Base-by-base conservation (phyloP, 2,329 filamentous ascomycete species). In the Aspergillus alliaceus region DNA sequence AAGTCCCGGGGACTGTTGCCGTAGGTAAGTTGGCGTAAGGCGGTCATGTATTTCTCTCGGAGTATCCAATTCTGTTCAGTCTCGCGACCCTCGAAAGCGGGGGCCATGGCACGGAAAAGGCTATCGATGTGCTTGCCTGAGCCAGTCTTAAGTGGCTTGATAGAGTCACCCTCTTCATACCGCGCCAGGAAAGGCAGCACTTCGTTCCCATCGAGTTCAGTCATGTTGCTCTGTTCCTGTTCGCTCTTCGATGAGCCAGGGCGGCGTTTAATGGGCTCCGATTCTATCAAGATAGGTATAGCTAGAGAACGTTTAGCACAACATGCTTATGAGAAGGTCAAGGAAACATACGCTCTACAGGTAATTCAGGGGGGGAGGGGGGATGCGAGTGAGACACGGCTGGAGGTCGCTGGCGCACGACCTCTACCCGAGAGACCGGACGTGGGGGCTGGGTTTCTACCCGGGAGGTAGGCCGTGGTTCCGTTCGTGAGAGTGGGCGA, bases 61-160 rank as follows among this genome's bases (percentile, higher is more conserved):
- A 89, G 87, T 66, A 90, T 73, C 93, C 93, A 98, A 69, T 98
- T 98, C 58, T 90, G 86, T 70, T 98, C 93, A 0, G 89, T 86
- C 77, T 98, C 93, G 70, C 83, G 91, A 52, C 93, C 93, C 64
- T 97, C 92, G 61, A 97, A 97, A 71, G 84, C 83, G 53, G 82
- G 82, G 31, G 87, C 80, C 90, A 98, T 96, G 31, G 90, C 88
- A 63, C 85, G 86, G 71, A 96, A 87, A 1, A 89, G 86, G 25
- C 96, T 92, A 59, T 97, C 93, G n/a, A 98, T 79, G 70, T 97
- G 92, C 65, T 91, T 84, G 64, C 88, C 82, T 1, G 92, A 93
- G 66, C 93, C 91, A 56, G 96, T 86, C 69, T 93, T 92, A 27
- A 89, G 79, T 2, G 93, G 91, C 53, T 96, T 91, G 64, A 96